Evolutionary conservation across 2,329 filamentous ascomycete species (phyloP).

Genomic region (Colletotrichum euphorbiae): DNA sequence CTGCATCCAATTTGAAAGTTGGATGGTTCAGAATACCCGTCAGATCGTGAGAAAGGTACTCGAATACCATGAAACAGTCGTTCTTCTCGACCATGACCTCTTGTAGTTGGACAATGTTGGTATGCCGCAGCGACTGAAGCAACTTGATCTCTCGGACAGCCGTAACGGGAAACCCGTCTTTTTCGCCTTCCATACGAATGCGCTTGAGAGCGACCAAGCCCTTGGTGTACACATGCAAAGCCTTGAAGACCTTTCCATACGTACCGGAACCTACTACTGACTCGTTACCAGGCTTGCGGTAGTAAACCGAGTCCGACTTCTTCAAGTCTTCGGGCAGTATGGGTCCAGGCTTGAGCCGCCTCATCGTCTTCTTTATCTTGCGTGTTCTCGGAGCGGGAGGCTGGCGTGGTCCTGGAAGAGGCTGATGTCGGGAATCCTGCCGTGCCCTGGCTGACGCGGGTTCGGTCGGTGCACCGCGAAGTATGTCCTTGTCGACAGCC

Average conservation of each 20-base stretch:
- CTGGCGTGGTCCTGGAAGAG: constrained; percentile 51
- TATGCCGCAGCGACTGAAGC: constrained; percentile 85
- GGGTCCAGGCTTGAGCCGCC: constrained; percentile 77
- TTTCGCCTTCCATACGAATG: constrained; percentile 93
- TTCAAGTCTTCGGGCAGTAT: constrained; percentile 78
- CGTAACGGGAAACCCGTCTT: constrained; percentile 91
- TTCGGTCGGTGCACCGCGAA: constrained; percentile 63
- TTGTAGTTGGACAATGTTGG: constrained; percentile 83
- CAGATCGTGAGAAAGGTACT: constrained; percentile 95
- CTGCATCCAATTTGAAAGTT: constrained; percentile 83
- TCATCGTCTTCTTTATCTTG: constrained; percentile 75
- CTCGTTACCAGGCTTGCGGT: constrained; percentile 95
- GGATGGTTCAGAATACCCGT: constrained; percentile 96
- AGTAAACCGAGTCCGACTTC: constrained; percentile 89
- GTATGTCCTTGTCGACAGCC: constrained; percentile 56
- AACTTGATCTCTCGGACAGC: constrained; percentile 92
- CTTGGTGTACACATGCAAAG: constrained; percentile 90
- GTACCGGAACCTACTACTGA: constrained; percentile 96
- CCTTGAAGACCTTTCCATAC: constrained; percentile 96
- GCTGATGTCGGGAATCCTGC: constrained; percentile 47
- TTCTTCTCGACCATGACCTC: constrained; percentile 99
- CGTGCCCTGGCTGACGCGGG: constrained; percentile 61
- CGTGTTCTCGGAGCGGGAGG: constrained; percentile 63
- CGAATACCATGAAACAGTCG: constrained; percentile 99
- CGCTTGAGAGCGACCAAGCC: constrained; percentile 87